These are phyloP conservation scores for Diutina scorzettiae DNA, from an alignment of 1,139 yeast species.

Conservation along the genomic window DNA sequence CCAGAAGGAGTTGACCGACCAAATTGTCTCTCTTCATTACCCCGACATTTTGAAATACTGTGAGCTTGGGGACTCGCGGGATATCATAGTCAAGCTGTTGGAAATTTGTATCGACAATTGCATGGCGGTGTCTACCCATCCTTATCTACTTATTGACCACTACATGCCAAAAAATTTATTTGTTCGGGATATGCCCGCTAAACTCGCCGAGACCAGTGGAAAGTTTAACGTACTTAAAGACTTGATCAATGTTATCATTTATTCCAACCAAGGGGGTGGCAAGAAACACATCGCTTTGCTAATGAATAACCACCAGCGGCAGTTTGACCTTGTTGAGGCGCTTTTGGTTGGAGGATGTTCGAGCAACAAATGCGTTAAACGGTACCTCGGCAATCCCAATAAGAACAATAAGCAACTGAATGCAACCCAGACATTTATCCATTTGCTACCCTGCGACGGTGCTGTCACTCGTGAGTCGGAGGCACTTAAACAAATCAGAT, in stretches of 20 bases:
- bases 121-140: constrained; percentile 76
- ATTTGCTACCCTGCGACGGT: constrained; percentile 34
- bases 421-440: constrained; percentile 17
- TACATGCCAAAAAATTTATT: constrained; percentile 75
- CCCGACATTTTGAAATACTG: constrained; percentile 82
- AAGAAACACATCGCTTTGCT: constrained; percentile 24
- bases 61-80: constrained; percentile 49
- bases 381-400: constrained; percentile 9
- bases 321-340: constrained; percentile 33
- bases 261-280: background rate
- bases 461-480: constrained; percentile 17
- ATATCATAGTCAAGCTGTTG: constrained; percentile 54
- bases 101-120: constrained; percentile 66
- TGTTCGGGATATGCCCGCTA: constrained; percentile 64
- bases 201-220: constrained; percentile 75
- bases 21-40: constrained; percentile 81
- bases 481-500: constrained; percentile 18
- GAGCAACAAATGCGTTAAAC: background rate
- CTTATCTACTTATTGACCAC: constrained; percentile 73
- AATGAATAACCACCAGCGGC: constrained; percentile 37
- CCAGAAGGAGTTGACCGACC: constrained; percentile 87
- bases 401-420: constrained; percentile 8
- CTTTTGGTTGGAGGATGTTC: constrained; percentile 1
- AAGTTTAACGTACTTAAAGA: constrained; percentile 65
- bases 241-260: constrained; percentile 32